Evolutionary conservation across 805 yeast genomes (phyloP), one percentile per base, ranked within the genome.

Genomic region (Ogataea nitratoaversa): DNA sequence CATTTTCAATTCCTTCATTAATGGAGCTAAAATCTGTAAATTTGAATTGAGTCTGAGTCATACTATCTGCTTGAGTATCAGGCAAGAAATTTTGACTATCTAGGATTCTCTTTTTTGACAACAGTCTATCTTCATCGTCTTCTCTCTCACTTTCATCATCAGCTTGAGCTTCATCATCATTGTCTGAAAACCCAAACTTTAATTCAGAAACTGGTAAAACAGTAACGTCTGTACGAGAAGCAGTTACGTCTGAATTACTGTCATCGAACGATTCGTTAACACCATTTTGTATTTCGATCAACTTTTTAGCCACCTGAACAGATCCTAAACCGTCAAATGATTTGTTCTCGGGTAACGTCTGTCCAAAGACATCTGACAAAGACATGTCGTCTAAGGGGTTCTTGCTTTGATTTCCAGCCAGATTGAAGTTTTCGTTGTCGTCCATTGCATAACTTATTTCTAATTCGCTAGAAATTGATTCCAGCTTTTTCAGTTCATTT

Each of bases 61-160:
- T 31, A n/a, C 17, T 27, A 42, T 61, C 65, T n/a, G 33, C 52
- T 41, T 60, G 66, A 1, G 65, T 60, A 30, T 51, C 59, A 14
- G 59, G 57, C 6, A 57, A 40, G 29, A 59, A 50, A 36, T 56
- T 55, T 37, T 61, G 65, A 19, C 60, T 54, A 35, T 50, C 56
- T 8, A 60, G 36, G 5, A 59, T 43, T 29, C 35, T 32, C 16
- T 33, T 45, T 8, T 40, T 44, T 3, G 11, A 9, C 18, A 20
- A n/a, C n/a, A n/a, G n/a, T n/a, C n/a, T n/a, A n/a, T n/a, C n/a
- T n/a, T n/a, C 14, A 12, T 14, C 30, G 16, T 24, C 8, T 34
- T 19, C 24, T 18, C 23, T 13, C 5, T 46, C 56, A 7, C 55
- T 54, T 14, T 58, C 67, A 16, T 54, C 62, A 16, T 43, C 50